Percentiles rank a stretch among this genome's conserved stretches.
Evolutionary conservation across 2,329 filamentous ascomycete species (phyloP).

Genomic region (Parastagonospora avenae): DNA sequence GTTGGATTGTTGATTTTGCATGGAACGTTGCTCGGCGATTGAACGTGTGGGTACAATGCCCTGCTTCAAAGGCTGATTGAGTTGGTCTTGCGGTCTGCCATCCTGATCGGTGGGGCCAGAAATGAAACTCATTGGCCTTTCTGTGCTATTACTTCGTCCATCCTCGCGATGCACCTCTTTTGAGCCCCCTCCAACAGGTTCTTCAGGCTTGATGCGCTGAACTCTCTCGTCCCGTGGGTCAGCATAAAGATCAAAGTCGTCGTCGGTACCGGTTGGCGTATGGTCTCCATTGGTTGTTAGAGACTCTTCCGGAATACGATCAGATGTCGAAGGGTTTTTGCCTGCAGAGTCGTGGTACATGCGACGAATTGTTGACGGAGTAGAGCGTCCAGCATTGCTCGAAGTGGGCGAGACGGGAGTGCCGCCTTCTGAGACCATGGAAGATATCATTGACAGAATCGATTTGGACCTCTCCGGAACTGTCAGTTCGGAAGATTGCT

Average conservation of each 20-base stretch:
- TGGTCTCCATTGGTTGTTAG: constrained; percentile 16
- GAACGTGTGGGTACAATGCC: constrained; percentile 2
- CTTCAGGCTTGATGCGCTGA: constrained; percentile 32
- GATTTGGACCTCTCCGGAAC: constrained; percentile 39
- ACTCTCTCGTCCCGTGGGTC: constrained; percentile 39
- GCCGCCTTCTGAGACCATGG: constrained; percentile 39
- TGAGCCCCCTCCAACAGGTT: constrained; percentile 7
- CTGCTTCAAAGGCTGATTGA: constrained; percentile 28
- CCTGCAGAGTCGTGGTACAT: constrained; percentile 31
- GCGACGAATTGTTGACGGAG: constrained; percentile 35
- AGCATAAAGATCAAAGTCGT: constrained; percentile 45
- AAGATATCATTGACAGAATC: constrained; percentile 44
- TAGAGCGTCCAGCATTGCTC: constrained; percentile 33
- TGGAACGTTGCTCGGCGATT: constrained; percentile 8
- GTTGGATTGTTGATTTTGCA: constrained; percentile 14
- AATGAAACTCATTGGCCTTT: constrained; percentile 46
- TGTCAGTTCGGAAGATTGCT: constrained; percentile 19
- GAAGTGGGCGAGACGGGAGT: constrained; percentile 36
- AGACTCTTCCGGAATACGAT: constrained; percentile 33
- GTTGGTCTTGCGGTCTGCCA: constrained; percentile 43
- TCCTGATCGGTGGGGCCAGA: constrained; percentile 40
- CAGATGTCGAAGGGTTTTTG: constrained; percentile 20
- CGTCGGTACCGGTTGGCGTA: constrained; percentile 21
- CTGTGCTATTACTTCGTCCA: constrained; percentile 32
- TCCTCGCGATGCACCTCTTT: constrained; percentile 25